Evolutionary conservation across 1,284 basidiomycete species (phyloP).

Genomic region (Trichosporon asahii): DNA sequence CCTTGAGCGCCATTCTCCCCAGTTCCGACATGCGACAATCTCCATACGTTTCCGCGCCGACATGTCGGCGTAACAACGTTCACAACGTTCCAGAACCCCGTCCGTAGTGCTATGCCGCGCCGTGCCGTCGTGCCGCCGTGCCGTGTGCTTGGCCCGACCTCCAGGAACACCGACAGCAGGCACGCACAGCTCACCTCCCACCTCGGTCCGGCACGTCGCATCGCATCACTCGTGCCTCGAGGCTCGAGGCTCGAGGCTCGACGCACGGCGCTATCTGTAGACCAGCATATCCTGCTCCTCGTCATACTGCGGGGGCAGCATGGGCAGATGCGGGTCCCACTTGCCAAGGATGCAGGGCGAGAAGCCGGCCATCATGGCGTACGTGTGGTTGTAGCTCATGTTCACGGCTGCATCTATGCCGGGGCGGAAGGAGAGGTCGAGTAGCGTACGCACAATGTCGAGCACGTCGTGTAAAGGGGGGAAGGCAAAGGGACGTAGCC

Average conservation of each 20-base stretch:
- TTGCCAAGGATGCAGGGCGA: not conserved
- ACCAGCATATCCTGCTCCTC: not conserved
- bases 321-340: constrained; percentile 4
- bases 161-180: too few species aligned
- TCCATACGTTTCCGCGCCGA: too few species aligned
- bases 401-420: not conserved
- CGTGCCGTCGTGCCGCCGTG: not conserved
- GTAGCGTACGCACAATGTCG: not conserved
- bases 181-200: too few species aligned
- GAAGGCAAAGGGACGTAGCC: not conserved
- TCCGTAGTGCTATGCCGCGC: too few species aligned
- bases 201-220: too few species aligned
- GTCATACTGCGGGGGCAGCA: not conserved
- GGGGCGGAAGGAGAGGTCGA: not conserved
- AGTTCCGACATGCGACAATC: too few species aligned
- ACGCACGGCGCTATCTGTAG: too few species aligned
- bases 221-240: not conserved
- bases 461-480: not conserved
- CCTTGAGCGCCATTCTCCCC: too few species aligned
- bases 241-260: too few species aligned
- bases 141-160: not conserved
- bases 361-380: not conserved
- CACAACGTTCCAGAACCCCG: too few species aligned
- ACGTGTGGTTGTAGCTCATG: not conserved
- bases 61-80: too few species aligned